Evolutionary conservation across 352 stramenopile genomes (phyloP).

Genomic region (Phytophthora palmivora): DNA sequence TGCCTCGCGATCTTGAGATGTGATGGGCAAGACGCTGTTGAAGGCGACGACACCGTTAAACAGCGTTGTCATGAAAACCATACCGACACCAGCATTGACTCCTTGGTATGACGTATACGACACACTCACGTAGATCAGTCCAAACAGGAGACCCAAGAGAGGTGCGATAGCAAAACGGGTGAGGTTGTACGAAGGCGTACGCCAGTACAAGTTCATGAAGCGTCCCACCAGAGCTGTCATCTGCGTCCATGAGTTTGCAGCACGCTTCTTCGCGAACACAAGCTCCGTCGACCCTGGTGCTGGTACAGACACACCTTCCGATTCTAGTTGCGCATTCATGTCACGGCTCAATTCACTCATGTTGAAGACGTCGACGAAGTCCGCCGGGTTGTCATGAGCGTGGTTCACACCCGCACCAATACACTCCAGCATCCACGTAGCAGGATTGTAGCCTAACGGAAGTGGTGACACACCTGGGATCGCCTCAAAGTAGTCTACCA

Average conservation of each 20-base stretch:
- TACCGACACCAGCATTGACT: slow-evolving; percentile 64
- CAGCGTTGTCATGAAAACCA: slow-evolving; percentile 87
- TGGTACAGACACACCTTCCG: slow-evolving; percentile 34
- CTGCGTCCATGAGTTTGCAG: slow-evolving; percentile 34
- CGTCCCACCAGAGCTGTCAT: slow-evolving; percentile 36
- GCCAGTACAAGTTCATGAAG: slow-evolving; percentile 42
- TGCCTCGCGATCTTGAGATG: slow-evolving; percentile 66
- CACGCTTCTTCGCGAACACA: slow-evolving; percentile 43
- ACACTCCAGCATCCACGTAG: slow-evolving; percentile 89
- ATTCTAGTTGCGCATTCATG: slow-evolving; percentile 34
- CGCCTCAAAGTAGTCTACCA: slow-evolving; percentile 72
- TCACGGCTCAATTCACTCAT: slow-evolving; percentile 28
- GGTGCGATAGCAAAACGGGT: slow-evolving; percentile 10
- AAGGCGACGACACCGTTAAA: slow-evolving; percentile 87
- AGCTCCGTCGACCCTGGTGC: slow-evolving; percentile 20
- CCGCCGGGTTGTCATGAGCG: slow-evolving; percentile 15
- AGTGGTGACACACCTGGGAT: slow-evolving; percentile 69
- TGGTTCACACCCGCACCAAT: slow-evolving; percentile 68
- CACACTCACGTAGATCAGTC: slow-evolving; percentile 51
- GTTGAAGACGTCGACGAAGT: slow-evolving; percentile 38
- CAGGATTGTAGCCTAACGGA: slow-evolving; percentile 77
- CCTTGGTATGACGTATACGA: slow-evolving; percentile 59
- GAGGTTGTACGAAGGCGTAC: slow-evolving; percentile 21
- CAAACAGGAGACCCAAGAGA: slow-evolving; percentile 38
- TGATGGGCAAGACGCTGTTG: slow-evolving; percentile 73